Evolutionary conservation across 2,329 filamentous ascomycete genomes (phyloP).

Genomic region (Dissoconium aciculare): DNA sequence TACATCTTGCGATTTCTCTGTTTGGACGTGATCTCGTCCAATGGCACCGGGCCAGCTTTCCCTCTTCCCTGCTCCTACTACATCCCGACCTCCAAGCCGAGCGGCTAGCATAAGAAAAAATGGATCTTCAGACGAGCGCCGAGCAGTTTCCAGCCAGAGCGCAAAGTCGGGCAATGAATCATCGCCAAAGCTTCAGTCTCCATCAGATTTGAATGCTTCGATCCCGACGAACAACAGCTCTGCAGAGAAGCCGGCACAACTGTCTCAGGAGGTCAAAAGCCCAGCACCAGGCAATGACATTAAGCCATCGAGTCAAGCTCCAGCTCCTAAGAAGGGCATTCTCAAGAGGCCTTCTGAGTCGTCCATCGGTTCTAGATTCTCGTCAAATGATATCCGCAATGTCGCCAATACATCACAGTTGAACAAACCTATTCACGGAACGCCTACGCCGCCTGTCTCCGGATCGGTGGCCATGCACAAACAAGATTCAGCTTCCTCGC

Average conservation of each 20-base stretch:
- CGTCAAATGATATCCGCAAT: not conserved
- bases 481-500: no score
- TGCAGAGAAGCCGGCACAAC: no score
- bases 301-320: constrained; percentile 8
- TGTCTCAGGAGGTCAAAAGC: no score
- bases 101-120: constrained; percentile 8
- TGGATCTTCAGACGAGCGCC: constrained; percentile 10
- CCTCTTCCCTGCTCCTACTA: constrained; percentile 10
- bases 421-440: no score
- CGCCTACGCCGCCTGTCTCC: no score
- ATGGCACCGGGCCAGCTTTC: constrained; percentile 12
- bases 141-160: constrained; percentile 12
- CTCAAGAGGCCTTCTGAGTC: not conserved
- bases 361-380: not conserved
- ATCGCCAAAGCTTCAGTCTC: constrained; percentile 11
- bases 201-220: no score
- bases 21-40: no score
- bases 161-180: constrained; percentile 8
- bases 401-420: no score
- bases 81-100: constrained; percentile 7
- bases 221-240: no score
- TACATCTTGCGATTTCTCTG: no score
- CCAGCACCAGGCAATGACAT: no score
- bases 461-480: no score
- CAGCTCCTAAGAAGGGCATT: constrained; percentile 4